Percentiles rank a stretch among this genome's conserved stretches.
phyloP scores from a whole-genome alignment of 164 flowering plant species.

The Umbellularia californica region DNA sequence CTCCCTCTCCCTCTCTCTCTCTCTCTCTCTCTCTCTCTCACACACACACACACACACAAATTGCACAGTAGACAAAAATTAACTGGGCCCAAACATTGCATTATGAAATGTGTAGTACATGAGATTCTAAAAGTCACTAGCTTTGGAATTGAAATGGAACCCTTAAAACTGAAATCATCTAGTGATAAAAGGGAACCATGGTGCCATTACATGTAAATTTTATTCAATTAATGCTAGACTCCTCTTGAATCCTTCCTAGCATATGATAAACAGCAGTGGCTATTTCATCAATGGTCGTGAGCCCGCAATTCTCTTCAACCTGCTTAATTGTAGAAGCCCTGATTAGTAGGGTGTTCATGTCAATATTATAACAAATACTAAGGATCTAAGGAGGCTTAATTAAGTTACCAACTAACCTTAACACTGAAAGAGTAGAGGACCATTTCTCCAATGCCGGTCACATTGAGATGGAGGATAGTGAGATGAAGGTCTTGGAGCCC shows the following conservation, averaged over 20 bases:
- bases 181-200: background rate
- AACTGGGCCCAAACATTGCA: background rate
- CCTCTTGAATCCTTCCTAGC: slow-evolving; percentile 50
- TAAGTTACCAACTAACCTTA: slow-evolving; percentile 40
- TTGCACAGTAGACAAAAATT: background rate
- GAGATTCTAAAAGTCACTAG: background rate
- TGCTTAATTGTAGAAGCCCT: slow-evolving; percentile 15
- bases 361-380: background rate
- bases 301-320: slow-evolving; percentile 69
- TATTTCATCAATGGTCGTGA: slow-evolving; percentile 62
- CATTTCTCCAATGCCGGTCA: slow-evolving; percentile 52
- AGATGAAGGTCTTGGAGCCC: slow-evolving; percentile 56
- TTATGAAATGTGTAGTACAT: background rate
- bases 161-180: background rate
- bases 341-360: background rate
- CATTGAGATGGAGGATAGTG: slow-evolving; percentile 73
- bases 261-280: slow-evolving; percentile 60
- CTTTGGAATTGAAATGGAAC: background rate
- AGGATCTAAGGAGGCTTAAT: background rate
- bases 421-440: slow-evolving; percentile 72
- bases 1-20: background rate
- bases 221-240: slow-evolving; percentile 22
- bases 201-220: background rate
- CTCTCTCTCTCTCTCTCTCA: background rate
- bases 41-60: background rate